Base-by-base conservation (phyloP, 2,329 filamentous ascomycete species). In the Cladosporium sp. region DNA sequence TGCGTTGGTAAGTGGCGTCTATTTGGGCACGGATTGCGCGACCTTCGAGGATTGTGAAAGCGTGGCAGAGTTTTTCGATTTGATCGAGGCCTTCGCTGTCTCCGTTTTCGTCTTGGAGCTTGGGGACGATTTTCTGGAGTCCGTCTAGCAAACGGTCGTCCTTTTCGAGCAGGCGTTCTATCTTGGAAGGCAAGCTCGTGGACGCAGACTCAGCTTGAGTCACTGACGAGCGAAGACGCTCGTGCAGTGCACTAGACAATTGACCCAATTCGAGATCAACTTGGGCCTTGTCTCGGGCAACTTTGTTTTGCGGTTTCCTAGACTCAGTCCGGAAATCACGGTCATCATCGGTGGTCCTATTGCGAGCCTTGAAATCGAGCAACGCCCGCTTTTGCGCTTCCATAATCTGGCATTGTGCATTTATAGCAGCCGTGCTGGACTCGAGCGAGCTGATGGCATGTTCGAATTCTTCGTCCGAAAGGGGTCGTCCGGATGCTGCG, bases 61-160 rank as follows among this genome's bases (percentile, higher is more conserved):
- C 73, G 37, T 72, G 70, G 61, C 84, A 83, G 64, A 88, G 79
- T 60, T 80, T 79, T 42, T 82, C 78, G 9, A 87, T 74, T 2
- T 77, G 78, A 57, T 79, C 73, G 45, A 82, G 75, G 51, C 85
- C 81, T 8, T 82, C 51, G 6, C 59, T 61, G 7, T 66, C 79
- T 0, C 77, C 75, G 22, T 80, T 75, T 49, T 80, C 77, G 4
- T 76, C 76, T 1, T 84, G 76, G 3, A 89, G 77, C 63, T 86
- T 85, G 60, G 80, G 80, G 0, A 86, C 81, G 1, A 90, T 78
- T 63, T 88, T 88, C 67, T 88, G 84, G 2, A 90, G 74, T 60
- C 85, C 85, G 19, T 81, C 76, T 1, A 90, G 74, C 2, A 89
- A 76, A 61, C 83, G 84, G 67, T 90, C 86, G 60, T 90, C 87